Evolutionary conservation across 345 rosid genomes (phyloP), one percentile per base, ranked within the genome.

Genomic region (Brassica nigra): DNA sequence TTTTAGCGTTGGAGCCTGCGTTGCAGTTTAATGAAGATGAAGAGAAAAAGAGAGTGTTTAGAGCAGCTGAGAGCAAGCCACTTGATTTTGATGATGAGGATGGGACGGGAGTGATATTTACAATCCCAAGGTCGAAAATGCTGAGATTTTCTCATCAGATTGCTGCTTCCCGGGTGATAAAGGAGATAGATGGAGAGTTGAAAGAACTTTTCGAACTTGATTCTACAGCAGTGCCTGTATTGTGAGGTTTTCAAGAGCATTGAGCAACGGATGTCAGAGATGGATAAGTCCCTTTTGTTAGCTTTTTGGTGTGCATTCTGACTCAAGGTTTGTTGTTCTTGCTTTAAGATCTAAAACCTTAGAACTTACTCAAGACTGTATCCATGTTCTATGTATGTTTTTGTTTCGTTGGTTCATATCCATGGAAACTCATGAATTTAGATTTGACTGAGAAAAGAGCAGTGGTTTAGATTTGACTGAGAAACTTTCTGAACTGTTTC

Each of bases 351-450:
- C 12, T 27, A 54, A 54, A 8, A 15, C 23, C 9, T 9, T 54
- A 15, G 16, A 54, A 4, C 23, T 6, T 54, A 18, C 18, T 2
- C 15, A 5, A 1, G 23, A 6, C 59, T 55, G 6, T 11, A 31
- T 92, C 2, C 28, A 55, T 3, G 62, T 28, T 55, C 18, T 16
- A 18, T 55, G 62, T 18, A 55, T 55, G 62, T 62, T 28, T 62
- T 12, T 62, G 18, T 29, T 62, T 62, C 29, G 16, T 62, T 62
- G 66, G 15, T 55, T 62, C 36, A 62, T 28, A 29, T 62, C 66
- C 12, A 62, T 12, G 66, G 18, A 62, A 12, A 5, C 1, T 62
- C 36, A 62, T 59, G 64, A 27, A 59, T 59, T 11, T 9, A 27
- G 64, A 11, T 54, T 0, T 2, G 23, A 18, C 18, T 15, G 2